Percentiles rank a stretch among this genome's conserved stretches.
phyloP scores from a whole-genome alignment of 78 protist genomes.

The Dictyostelium capitatum region DNA sequence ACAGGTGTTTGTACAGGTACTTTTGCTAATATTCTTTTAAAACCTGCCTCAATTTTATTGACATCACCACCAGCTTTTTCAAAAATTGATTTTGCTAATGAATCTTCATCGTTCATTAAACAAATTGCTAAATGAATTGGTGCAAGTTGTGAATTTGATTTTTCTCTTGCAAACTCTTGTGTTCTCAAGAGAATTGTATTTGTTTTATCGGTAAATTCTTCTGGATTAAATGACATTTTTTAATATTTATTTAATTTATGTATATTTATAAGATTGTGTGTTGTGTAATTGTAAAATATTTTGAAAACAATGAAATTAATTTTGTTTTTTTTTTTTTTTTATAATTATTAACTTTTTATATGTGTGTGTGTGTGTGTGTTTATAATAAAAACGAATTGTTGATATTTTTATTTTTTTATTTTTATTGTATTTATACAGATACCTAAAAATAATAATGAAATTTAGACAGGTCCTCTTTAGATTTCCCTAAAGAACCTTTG shows the following conservation, averaged over 20 bases:
- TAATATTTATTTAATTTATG: not conserved
- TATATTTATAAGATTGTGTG: too few relatives aligned
- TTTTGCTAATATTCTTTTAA: slow-evolving; percentile 30
- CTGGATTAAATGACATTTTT: slow-evolving; percentile 71
- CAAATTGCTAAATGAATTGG: slow-evolving; percentile 78
- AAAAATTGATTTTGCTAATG: slow-evolving; percentile 50
- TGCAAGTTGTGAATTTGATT: slow-evolving; percentile 40
- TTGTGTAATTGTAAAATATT: too few relatives aligned
- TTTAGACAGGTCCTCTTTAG: too few relatives aligned
- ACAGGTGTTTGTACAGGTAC: slow-evolving; percentile 72
- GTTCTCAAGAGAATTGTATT: slow-evolving; percentile 46
- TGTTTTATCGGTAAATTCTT: slow-evolving; percentile 83
- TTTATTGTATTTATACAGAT: too few relatives aligned
- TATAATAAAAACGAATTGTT: too few relatives aligned
- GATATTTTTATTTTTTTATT: too few relatives aligned
- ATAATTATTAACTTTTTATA: too few relatives aligned
- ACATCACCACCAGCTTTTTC: slow-evolving; percentile 79
- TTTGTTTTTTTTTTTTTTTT: too few relatives aligned
- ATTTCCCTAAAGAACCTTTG: too few relatives aligned
- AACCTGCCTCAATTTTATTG: slow-evolving; percentile 50
- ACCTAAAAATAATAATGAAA: too few relatives aligned
- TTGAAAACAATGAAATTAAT: too few relatives aligned
- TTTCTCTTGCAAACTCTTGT: slow-evolving; percentile 76
- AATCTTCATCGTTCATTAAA: slow-evolving; percentile 74
- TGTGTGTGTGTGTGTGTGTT: too few relatives aligned